Evolutionary conservation across 441 rosid species (phyloP).

Genomic region (Biscutella laevigata): DNA sequence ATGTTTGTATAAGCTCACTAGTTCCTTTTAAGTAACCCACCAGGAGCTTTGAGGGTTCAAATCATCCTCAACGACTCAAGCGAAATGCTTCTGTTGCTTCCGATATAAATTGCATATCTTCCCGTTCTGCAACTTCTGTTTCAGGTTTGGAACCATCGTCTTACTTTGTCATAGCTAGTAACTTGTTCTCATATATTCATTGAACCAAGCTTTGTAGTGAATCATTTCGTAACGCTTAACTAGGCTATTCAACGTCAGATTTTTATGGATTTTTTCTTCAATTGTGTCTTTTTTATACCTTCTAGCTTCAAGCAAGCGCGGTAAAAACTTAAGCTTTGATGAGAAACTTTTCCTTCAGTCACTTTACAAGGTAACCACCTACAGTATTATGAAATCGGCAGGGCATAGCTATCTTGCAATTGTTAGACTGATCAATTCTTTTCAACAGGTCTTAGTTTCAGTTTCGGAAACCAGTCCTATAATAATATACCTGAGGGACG

Average conservation of each 20-base stretch:
- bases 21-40: background rate
- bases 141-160: conserved; percentile 26
- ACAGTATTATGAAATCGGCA: background rate
- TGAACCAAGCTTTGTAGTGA: no score
- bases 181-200: background rate
- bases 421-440: conserved; percentile 10
- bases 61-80: conserved; percentile 37
- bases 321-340: conserved; percentile 69
- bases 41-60: conserved; percentile 49
- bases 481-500: conserved; percentile 78
- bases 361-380: conserved; percentile 60
- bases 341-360: conserved; percentile 75
- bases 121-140: conserved; percentile 32
- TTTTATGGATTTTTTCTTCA: no score
- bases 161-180: no score
- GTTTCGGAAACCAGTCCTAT: conserved; percentile 58
- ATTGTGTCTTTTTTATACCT: conserved; percentile 14
- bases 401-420: background rate
- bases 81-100: conserved; percentile 68
- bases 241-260: no score
- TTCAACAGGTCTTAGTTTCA: conserved; percentile 69
- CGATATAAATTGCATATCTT: conserved; percentile 56
- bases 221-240: no score
- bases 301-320: conserved; percentile 47
- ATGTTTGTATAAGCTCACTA: conserved; percentile 2